Evolutionary conservation across 495 filamentous ascomycete species (phyloP), one percentile per base, ranked within the genome.

Genomic region (Hypoxylon trugodes): DNA sequence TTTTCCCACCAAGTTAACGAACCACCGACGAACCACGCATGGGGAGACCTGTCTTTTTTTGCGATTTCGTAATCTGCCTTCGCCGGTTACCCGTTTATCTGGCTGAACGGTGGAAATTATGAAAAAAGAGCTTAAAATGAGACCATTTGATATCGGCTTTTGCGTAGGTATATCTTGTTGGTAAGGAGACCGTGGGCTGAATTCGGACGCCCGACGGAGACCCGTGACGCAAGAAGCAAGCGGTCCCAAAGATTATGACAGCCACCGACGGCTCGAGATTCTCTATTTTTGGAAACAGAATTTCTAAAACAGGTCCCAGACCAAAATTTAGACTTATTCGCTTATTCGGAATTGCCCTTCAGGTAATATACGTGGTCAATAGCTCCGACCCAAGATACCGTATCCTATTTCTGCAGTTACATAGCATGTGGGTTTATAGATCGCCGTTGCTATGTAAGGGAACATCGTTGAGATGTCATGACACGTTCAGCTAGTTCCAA

Each of bases 261-360:
- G 18, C 35, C 15, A 40, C 35, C 40, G 63, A 47, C 30, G 13
- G 45, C 63, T 66, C 63, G 63, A 66, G 63, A 61, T 61, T 35
- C 30, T 61, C 46, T 66, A 66, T 66, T 66, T 66, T 66, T 56
- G 63, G 63, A 52, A 42, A 24, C 3, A n/a, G 10, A 56, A 50
- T 42, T 61, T 61, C 57, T 57, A 66, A 57, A 65, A 53, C 63
- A 13, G 19, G 22, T 46, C 38, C n/a, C 47, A 1, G 45, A 16
- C 21, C 12, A 25, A 37, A 36, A 18, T 41, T 47, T 50, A 25
- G 38, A 41, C 37, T 36, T 18, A 47, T 49, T 52, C 43, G 57
- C 46, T 48, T 61, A 26, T 9, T 51, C 52, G 57, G 51, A 52
- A 6, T 13, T 25, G 33, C 12, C 30, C 43, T 38, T 56, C 51